Percentiles rank a stretch among this genome's conserved stretches.
These are phyloP conservation scores for Gynostemma pentaphyllum DNA, from an alignment of 306 rosid species.

Conservation along the genomic window DNA sequence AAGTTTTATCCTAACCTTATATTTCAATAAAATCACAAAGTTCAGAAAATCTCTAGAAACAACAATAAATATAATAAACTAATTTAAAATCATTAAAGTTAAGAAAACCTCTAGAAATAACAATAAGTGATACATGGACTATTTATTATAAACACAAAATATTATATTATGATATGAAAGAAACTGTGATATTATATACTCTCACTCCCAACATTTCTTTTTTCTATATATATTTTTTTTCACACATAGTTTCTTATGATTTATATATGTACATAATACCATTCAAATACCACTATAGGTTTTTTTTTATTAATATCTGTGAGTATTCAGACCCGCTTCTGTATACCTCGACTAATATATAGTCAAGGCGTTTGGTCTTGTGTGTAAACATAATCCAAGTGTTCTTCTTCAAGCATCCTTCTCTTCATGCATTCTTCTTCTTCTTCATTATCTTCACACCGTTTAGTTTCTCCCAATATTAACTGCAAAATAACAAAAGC, in stretches of 20 bases:
- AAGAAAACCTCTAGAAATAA: not conserved
- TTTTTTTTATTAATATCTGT: too few species aligned
- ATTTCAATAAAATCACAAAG: too few species aligned
- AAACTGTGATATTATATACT: not conserved
- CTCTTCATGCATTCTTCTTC: conserved; percentile 37
- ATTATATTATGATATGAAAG: not conserved
- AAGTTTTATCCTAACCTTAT: too few species aligned
- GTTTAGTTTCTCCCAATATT: conserved; percentile 27
- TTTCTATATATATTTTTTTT: too few species aligned
- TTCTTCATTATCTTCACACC: conserved; percentile 14
- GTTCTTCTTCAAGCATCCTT: conserved; percentile 59
- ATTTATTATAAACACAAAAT: not conserved
- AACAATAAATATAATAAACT: not conserved
- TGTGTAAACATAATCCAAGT: conserved; percentile 83
- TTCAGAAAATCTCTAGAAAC: too few species aligned
- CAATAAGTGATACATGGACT: not conserved
- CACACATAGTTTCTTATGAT: not conserved
- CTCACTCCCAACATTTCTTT: not conserved
- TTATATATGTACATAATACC: conserved; percentile 2
- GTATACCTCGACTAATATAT: too few species aligned
- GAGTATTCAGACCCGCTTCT: too few species aligned
- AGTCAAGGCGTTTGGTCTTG: conserved; percentile 49
- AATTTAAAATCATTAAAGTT: not conserved
- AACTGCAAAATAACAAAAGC: conserved; percentile 15
- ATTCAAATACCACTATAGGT: too few species aligned